phyloP scores from a whole-genome alignment of 331 rosid genomes.

The Malus hybrid region DNA sequence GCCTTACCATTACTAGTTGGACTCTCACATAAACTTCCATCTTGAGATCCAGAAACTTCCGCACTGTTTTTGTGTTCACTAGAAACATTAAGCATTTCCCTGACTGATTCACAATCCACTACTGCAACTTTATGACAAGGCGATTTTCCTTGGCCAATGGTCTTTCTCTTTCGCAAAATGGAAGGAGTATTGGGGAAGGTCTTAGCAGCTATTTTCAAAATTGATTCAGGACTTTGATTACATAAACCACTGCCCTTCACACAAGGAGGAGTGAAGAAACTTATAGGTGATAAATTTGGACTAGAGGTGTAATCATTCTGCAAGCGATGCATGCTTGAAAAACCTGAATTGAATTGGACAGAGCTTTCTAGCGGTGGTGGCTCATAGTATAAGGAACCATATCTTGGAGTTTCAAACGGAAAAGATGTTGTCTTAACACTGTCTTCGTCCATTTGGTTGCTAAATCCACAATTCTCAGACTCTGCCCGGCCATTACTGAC shows the following conservation, averaged over 20 bases:
- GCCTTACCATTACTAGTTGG: constrained; percentile 47
- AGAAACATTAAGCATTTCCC: constrained; percentile 22
- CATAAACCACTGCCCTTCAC: constrained; percentile 42
- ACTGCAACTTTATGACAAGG: constrained; percentile 33
- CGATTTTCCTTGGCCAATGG: constrained; percentile 23
- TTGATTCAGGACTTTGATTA: constrained; percentile 73
- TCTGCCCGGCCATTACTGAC: constrained; percentile 15
- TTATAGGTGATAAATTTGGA: constrained; percentile 43
- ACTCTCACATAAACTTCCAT: constrained; percentile 33
- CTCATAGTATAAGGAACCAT: constrained; percentile 67
- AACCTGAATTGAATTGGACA: constrained; percentile 44
- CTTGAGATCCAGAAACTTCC: constrained; percentile 34
- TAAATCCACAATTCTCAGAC: constrained; percentile 13
- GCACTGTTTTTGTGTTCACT: constrained; percentile 25
- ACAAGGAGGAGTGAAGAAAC: constrained; percentile 84
- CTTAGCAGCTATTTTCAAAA: constrained; percentile 76
- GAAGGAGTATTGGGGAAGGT: constrained; percentile 93
- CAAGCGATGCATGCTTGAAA: constrained; percentile 25
- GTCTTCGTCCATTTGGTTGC: constrained; percentile 29
- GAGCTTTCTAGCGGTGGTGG: constrained; percentile 58
- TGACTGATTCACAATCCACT: constrained; percentile 24
- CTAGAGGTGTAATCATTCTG: constrained; percentile 44
- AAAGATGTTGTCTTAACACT: constrained; percentile 35
- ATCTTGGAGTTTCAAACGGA: constrained; percentile 37
- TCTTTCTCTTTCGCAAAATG: constrained; percentile 71